Conservation (phyloP, 2,329 filamentous ascomycete genomes). For the Thelonectria blattea region DNA sequence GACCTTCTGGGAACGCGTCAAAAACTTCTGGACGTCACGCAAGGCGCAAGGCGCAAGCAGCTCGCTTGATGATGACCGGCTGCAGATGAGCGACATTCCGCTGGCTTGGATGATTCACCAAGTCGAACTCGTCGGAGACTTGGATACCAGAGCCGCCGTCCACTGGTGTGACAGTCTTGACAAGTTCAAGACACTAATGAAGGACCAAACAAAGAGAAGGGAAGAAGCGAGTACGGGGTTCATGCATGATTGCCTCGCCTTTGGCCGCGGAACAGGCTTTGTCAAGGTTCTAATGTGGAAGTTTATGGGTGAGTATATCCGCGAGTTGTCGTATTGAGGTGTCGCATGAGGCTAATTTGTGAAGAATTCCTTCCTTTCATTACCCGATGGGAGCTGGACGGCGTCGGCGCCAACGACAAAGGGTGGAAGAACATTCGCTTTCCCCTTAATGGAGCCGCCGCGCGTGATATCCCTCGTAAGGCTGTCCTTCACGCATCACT, state of each 20-base stretch:
- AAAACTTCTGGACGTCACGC: slow-evolving; percentile 45
- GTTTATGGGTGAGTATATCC: slow-evolving; percentile 46
- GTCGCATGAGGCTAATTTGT: not conserved
- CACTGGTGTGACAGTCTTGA: slow-evolving; percentile 44
- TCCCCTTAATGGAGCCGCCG: slow-evolving; percentile 45
- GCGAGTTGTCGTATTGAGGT: not conserved
- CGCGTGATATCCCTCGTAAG: slow-evolving; percentile 48
- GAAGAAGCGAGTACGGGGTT: slow-evolving; percentile 41
- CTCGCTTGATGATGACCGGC: slow-evolving; percentile 41
- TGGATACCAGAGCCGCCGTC: slow-evolving; percentile 40
- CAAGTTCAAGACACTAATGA: slow-evolving; percentile 43
- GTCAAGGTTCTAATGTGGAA: slow-evolving; percentile 50
- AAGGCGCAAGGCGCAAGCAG: slow-evolving; percentile 41
- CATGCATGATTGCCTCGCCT: slow-evolving; percentile 48
- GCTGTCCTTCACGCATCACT: slow-evolving; percentile 44
- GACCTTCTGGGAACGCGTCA: slow-evolving; percentile 44
- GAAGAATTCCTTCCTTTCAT: slow-evolving; percentile 49
- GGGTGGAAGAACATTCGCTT: slow-evolving; percentile 45
- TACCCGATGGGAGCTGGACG: slow-evolving; percentile 48
- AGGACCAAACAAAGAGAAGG: slow-evolving; percentile 33
- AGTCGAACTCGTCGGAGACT: slow-evolving; percentile 46
- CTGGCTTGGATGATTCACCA: slow-evolving; percentile 61
- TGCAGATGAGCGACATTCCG: slow-evolving; percentile 57
- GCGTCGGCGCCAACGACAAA: slow-evolving; percentile 21
- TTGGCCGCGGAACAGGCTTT: slow-evolving; percentile 46